These are phyloP conservation scores for Setaria italica DNA, from an alignment of 202 grass and related monocot genomes.

Conservation along the genomic window DNA sequence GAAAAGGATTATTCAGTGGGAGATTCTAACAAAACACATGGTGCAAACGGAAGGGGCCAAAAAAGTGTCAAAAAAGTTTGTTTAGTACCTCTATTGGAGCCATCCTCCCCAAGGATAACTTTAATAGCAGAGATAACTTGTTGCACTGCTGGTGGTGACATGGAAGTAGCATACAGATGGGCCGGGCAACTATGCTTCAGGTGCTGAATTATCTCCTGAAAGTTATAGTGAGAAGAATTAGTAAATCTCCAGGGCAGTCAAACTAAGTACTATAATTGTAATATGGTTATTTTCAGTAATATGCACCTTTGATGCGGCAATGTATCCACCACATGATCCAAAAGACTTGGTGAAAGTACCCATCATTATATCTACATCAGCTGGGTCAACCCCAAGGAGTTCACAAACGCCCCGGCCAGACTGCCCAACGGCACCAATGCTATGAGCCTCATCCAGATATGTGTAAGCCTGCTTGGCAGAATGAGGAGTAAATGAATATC, in stretches of 20 bases:
- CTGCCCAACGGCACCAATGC: slow-evolving; percentile 80
- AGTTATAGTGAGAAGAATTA: slow-evolving; percentile 28
- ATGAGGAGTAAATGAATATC: slow-evolving; percentile 14
- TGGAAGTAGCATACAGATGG: slow-evolving; percentile 92
- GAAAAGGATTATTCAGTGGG: slow-evolving; percentile 15
- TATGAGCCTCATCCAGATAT: slow-evolving; percentile 89
- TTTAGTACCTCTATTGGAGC: slow-evolving; percentile 69
- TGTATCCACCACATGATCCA: slow-evolving; percentile 92
- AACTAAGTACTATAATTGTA: neutral
- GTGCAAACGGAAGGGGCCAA: neutral
- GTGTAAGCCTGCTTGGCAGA: slow-evolving; percentile 66
- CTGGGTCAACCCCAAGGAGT: slow-evolving; percentile 79
- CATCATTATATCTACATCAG: slow-evolving; percentile 94
- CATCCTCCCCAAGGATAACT: slow-evolving; percentile 87
- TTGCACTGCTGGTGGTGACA: slow-evolving; percentile 88
- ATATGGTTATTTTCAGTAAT: neutral
- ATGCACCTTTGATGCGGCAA: slow-evolving; percentile 78
- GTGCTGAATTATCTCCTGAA: slow-evolving; percentile 84
- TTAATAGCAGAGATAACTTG: slow-evolving; percentile 90
- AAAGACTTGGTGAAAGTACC: slow-evolving; percentile 91
- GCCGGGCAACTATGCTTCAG: slow-evolving; percentile 77
- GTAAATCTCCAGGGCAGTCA: slow-evolving; percentile 10
- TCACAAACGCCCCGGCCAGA: slow-evolving; percentile 83
- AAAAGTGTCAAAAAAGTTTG: neutral
- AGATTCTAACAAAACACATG: neutral